Evolutionary conservation across 345 rosid species (phyloP).

Genomic region (Reutealis trisperma): DNA sequence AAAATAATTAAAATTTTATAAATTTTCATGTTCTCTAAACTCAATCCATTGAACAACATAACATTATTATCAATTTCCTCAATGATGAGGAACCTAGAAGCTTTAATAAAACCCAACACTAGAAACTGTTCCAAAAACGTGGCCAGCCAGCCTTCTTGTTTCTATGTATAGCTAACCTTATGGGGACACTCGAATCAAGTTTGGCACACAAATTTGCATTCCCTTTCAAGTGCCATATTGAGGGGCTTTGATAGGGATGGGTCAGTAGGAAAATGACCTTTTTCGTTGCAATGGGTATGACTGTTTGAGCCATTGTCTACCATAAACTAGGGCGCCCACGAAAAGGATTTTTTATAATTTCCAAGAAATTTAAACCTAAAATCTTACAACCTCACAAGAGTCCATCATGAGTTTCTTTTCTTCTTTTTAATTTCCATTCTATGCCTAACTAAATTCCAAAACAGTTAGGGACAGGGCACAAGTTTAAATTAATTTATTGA

Average conservation of each 20-base stretch:
- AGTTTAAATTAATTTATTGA: neutral
- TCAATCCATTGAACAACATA: too few species aligned
- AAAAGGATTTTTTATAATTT: neutral
- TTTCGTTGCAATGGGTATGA: neutral
- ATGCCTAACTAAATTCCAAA: constrained; percentile 12
- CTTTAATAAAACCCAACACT: too few species aligned
- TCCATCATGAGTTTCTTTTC: neutral
- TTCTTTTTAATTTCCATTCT: neutral
- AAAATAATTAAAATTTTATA: too few species aligned
- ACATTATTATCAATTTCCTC: too few species aligned
- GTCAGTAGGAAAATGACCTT: neutral
- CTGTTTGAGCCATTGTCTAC: neutral
- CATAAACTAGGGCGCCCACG: neutral
- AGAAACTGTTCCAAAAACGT: neutral
- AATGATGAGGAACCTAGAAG: too few species aligned
- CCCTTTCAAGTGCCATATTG: neutral
- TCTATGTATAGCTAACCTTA: too few species aligned
- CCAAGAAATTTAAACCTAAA: neutral
- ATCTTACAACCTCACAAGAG: neutral
- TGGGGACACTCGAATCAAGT: neutral
- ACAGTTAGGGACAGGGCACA: neutral
- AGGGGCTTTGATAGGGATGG: neutral
- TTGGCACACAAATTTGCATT: neutral
- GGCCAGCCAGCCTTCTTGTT: neutral
- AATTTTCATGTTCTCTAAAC: too few species aligned